Evolutionary conservation across 768 basidiomycete species (phyloP), one percentile per base, ranked within the genome.

Genomic region (Leccinellum rugosiceps): DNA sequence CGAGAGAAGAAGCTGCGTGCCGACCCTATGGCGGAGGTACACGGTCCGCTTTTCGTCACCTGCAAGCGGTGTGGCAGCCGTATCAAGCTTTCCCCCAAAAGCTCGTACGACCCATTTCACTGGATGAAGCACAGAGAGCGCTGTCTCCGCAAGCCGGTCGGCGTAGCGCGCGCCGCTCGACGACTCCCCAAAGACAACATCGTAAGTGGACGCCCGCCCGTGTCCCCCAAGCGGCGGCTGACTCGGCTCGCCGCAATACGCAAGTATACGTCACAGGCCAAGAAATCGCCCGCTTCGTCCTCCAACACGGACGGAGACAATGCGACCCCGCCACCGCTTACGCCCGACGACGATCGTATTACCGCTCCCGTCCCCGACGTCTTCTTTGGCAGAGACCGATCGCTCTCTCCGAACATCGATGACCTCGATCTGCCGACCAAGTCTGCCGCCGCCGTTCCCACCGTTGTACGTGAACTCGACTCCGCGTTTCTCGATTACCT

Each of bases 81-180:
- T 14, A 87, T 89, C 71, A 86, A 86, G 67, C 80, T 89, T 26
- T 88, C 86, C 15, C 69, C 76, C 31, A 88, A 88, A 72, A 86
- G 84, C 68, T 76, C 76, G 21, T 89, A 79, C 62, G 87, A 89
- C 63, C 77, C 78, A 30, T 81, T 80, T 63, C 87, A 89, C 68
- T 89, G 87, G 87, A 67, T 73, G 46, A 84, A 80, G 61, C 87
- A 89, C 64, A 77, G 82, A 31, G 75, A 76, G 41, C 77, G 86
- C 30, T 89, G 87, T 67, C 66, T 82, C 53, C 83, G 79, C 70
- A 80, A 77, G 57, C 59, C 71, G 2, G 65, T 72, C n/a, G 65
- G 61, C 10, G 53, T 61, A 2, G 48, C 58, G 5, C 68, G 63
- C 32, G 50, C 55, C 46, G 23, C 43, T 14, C 59, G 58, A 19